Percentiles rank a stretch among this genome's conserved stretches.
These are phyloP conservation scores for Hyphopichia fennica DNA, from an alignment of 1,139 yeast genomes.

Conservation along the genomic window DNA sequence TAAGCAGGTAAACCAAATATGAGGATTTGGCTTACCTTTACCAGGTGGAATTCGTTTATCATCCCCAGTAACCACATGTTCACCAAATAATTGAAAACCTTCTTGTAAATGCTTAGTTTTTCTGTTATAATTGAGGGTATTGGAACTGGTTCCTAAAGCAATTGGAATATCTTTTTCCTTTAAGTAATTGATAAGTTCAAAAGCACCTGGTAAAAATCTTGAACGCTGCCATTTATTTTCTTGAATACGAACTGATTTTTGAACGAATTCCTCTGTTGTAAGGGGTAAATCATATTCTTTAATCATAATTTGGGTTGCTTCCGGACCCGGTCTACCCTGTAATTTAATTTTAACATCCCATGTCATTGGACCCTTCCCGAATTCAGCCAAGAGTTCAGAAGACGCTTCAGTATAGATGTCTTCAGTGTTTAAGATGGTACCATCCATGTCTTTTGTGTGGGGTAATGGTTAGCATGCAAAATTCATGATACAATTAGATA, in stretches of 20 bases:
- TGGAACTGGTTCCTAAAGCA: slow-evolving; percentile 92
- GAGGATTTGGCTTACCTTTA: slow-evolving; percentile 90
- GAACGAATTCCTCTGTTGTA: slow-evolving; percentile 61
- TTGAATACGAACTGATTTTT: slow-evolving; percentile 56
- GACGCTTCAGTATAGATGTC: slow-evolving; percentile 82
- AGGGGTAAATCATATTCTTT: slow-evolving; percentile 67
- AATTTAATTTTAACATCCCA: slow-evolving; percentile 87
- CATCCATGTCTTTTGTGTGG: slow-evolving; percentile 74
- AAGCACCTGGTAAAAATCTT: slow-evolving; percentile 80
- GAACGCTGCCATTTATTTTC: slow-evolving; percentile 60
- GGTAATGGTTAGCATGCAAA: slow-evolving; percentile 6
- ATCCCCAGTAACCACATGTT: slow-evolving; percentile 82
- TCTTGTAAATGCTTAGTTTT: slow-evolving; percentile 70
- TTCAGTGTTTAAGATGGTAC: slow-evolving; percentile 86
- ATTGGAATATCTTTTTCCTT: slow-evolving; percentile 59
- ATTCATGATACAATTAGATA: background rate
- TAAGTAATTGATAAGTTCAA: slow-evolving; percentile 59
- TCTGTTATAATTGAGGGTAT: slow-evolving; percentile 52
- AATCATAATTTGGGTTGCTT: slow-evolving; percentile 58
- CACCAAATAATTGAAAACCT: slow-evolving; percentile 63
- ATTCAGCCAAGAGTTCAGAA: slow-evolving; percentile 60
- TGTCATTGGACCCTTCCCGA: slow-evolving; percentile 75
- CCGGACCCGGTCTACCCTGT: slow-evolving; percentile 89
- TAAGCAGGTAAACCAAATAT: slow-evolving; percentile 85
- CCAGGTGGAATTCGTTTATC: slow-evolving; percentile 79